phyloP scores from a whole-genome alignment of 2,329 filamentous ascomycete species.

The Colletotrichum limetticola region DNA sequence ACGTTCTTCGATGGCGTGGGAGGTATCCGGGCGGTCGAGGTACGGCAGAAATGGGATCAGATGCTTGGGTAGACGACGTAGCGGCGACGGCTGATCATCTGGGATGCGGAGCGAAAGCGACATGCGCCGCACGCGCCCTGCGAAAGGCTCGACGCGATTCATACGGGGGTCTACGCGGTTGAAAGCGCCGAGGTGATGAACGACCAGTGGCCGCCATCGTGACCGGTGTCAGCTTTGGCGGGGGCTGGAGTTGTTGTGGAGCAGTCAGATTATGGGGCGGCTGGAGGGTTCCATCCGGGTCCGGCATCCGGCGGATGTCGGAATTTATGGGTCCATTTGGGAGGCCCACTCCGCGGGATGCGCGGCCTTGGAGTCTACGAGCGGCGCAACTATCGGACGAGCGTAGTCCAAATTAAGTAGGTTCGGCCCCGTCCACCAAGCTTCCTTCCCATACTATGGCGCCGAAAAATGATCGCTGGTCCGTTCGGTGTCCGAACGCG shows the following conservation, averaged over 20 bases:
- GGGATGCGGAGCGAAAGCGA: neutral
- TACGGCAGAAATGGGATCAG: neutral
- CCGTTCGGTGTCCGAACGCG: neutral
- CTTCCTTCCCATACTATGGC: neutral
- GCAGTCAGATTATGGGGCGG: neutral
- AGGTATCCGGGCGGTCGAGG: neutral
- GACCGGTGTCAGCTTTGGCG: neutral
- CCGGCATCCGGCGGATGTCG: neutral
- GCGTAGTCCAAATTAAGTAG: neutral
- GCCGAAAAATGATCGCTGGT: neutral
- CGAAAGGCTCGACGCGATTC: neutral
- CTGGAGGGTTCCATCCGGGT: neutral
- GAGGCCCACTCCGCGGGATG: neutral
- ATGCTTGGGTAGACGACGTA: neutral
- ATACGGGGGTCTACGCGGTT: neutral
- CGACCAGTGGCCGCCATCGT: no score
- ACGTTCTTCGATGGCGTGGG: neutral
- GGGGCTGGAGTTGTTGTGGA: neutral
- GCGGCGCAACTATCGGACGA: neutral
- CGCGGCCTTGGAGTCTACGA: neutral
- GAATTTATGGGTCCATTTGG: neutral
- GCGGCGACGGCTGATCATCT: neutral
- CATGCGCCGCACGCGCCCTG: no score
- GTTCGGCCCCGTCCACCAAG: neutral
- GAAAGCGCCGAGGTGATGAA: no score